Evolutionary conservation across 305 asterid genomes (phyloP).

Genomic region (Euphrasia arctica): DNA sequence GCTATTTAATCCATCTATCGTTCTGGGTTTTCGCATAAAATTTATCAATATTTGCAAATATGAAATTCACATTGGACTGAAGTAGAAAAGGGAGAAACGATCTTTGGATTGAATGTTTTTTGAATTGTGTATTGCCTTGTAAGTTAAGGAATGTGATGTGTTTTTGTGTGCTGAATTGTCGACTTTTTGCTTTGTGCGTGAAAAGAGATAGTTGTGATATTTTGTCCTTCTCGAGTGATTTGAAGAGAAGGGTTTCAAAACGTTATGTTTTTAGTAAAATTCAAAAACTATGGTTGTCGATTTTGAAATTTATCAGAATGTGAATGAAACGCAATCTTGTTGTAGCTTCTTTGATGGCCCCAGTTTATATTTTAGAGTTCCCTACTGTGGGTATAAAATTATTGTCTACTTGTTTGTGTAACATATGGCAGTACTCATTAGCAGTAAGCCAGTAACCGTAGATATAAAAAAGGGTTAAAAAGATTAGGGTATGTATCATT

Average conservation of each 20-base stretch:
- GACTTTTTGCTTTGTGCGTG: slow-evolving; percentile 2
- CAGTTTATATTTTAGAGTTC: background rate
- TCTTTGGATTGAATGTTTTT: background rate
- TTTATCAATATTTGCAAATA: background rate
- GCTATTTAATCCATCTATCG: background rate
- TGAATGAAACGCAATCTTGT: background rate
- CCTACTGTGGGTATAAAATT: background rate
- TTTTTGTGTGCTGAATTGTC: background rate
- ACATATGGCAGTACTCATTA: background rate
- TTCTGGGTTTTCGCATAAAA: background rate
- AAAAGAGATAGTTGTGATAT: background rate
- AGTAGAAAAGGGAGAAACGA: background rate
- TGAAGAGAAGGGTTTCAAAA: background rate
- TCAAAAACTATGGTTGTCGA: background rate
- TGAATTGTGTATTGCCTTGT: background rate
- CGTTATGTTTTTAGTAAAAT: background rate
- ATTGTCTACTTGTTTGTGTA: background rate
- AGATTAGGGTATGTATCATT: background rate
- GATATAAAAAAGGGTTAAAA: background rate
- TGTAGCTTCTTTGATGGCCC: background rate
- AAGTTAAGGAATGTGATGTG: slow-evolving; percentile 9
- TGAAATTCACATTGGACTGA: background rate
- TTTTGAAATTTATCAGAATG: background rate
- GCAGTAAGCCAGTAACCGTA: background rate
- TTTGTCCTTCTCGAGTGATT: background rate